Evolutionary conservation across 352 stramenopile genomes (phyloP), one percentile per base, ranked within the genome.

Genomic region (Plasmopara viticola): DNA sequence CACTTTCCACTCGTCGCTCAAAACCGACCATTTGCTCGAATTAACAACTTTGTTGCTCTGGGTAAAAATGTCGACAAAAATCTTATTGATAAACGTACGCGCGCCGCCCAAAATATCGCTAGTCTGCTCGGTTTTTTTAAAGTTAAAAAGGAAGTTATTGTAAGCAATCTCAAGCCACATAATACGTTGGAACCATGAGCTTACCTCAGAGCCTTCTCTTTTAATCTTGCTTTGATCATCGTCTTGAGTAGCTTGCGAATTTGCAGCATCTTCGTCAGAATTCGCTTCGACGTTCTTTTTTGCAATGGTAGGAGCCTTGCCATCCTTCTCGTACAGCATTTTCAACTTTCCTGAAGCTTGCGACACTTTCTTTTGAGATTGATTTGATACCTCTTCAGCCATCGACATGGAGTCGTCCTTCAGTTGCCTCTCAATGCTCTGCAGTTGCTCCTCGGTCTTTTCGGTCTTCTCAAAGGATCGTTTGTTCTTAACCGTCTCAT

Each of bases 391-490:
- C 48, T 84, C 70, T 34, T 70, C 72, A 5, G 75, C 84, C 58
- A 70, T 78, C 7, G 60, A 76, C 51, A 83, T 76, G 53, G 31
- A 35, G 31, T 87, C 85, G 35, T 85, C 66, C 51, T 81, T 84
- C 14, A 74, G 70, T 3, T 55, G 70, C 53, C 82, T 85, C 43
- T 85, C 70, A 29, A 85, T 66, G 34, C 73, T 78, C 52, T 85
- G 78, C 45, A 81, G 70, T 62, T 86, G 72, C 37, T 90, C 65
- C 52, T 86, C 86, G 37, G 75, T 82, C 58, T 86, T 81, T 46
- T 8, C 6, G 2, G 6, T 35, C 10, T 35, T 35, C 31, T 35
- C 6, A 4, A 12, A 35, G 10, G 31, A 41, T 17, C 12, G 8
- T 15, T 15, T 41, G 7, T 17, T 41, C n/a, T 41, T 41, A 1